Conservation (phyloP, 495 filamentous ascomycete genomes). For the Xylaria palmicola region DNA sequence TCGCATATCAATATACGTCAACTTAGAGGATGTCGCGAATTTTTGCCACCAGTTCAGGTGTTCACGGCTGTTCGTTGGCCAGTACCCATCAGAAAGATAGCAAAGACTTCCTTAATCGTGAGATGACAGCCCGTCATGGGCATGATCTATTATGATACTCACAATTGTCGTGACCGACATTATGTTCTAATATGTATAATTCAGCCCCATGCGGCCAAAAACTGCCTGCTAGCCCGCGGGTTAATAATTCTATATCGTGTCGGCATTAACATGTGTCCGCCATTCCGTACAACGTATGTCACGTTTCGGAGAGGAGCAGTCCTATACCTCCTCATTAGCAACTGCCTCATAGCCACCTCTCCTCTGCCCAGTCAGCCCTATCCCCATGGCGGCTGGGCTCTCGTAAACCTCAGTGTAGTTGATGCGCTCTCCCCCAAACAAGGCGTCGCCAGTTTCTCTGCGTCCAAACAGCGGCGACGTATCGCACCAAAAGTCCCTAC, state of each 20-base stretch:
- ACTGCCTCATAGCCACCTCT: constrained; percentile 47
- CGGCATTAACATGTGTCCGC: constrained; percentile 3
- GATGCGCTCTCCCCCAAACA: constrained; percentile 74
- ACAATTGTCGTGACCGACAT: background rate
- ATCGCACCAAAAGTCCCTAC: constrained; percentile 96
- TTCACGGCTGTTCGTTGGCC: too few species aligned
- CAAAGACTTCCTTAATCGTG: too few species aligned
- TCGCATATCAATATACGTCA: too few species aligned
- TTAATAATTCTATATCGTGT: background rate
- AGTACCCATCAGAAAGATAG: too few species aligned
- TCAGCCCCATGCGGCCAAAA: background rate
- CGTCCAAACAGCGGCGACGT: constrained; percentile 76
- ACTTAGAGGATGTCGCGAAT: too few species aligned
- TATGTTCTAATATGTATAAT: constrained; percentile 1
- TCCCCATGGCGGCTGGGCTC: constrained; percentile 62
- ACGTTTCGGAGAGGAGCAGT: background rate
- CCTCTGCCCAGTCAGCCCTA: constrained; percentile 29
- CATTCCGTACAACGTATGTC: background rate
- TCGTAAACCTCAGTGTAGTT: constrained; percentile 93
- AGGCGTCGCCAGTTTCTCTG: constrained; percentile 67
- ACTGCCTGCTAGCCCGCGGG: background rate
- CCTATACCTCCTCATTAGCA: constrained; percentile 40
- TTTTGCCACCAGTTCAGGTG: too few species aligned
- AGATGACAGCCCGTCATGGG: background rate
- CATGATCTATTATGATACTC: background rate